These are phyloP conservation scores for Graphilbum ipis-grandicollis DNA, from an alignment of 2,329 filamentous ascomycete genomes.

Conservation along the genomic window DNA sequence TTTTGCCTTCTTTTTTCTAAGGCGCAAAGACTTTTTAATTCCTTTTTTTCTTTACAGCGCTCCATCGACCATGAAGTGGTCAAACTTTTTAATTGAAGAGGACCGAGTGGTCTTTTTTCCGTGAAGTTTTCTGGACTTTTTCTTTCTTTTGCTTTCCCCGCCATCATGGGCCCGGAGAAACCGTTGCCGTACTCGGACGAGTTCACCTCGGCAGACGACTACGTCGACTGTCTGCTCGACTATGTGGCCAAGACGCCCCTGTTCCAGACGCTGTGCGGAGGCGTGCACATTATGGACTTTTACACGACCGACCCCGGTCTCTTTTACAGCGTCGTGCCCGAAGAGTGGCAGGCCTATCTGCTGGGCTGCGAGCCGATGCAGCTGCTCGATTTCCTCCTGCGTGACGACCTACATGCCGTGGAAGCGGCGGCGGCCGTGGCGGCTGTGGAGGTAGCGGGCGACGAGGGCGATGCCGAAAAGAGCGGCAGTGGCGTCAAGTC, in stretches of 20 bases:
- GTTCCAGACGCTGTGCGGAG: conserved; percentile 81
- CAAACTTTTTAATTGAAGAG: too few species aligned
- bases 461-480: conserved; percentile 1
- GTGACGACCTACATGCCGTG: conserved; percentile 45
- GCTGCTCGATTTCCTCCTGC: conserved; percentile 65
- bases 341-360: conserved; percentile 72
- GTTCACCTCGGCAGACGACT: conserved; percentile 57
- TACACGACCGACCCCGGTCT: conserved; percentile 73
- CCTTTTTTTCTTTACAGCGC: too few species aligned
- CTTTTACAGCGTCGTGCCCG: conserved; percentile 59
- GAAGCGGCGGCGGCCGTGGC: conserved; percentile 9
- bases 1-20: too few species aligned
- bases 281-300: conserved; percentile 95
- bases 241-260: conserved; percentile 60
- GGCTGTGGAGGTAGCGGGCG: neutral
- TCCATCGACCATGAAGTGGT: too few species aligned
- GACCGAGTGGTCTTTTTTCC: too few species aligned
- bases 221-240: conserved; percentile 58
- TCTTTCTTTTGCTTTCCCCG: too few species aligned
- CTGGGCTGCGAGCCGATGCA: conserved; percentile 51
- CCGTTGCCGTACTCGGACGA: conserved; percentile 52
- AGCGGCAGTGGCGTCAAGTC: neutral
- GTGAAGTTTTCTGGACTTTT: too few species aligned
- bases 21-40: too few species aligned
- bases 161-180: conserved; percentile 7